Base-by-base conservation (phyloP, 1,284 basidiomycete genomes). In the Boletus smithii region DNA sequence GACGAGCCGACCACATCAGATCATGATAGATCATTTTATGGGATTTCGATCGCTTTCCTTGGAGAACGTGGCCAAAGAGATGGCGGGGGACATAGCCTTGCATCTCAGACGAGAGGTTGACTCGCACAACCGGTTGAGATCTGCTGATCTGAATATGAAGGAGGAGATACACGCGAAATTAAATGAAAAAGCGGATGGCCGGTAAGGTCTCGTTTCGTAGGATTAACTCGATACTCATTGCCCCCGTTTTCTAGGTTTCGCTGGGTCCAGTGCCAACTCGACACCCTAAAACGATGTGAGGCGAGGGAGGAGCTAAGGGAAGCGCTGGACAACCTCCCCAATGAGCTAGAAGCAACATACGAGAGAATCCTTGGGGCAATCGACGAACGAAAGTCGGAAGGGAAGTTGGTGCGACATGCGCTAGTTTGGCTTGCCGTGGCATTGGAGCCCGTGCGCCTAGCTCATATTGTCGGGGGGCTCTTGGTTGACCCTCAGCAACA, bases 211-310 rank as follows among this genome's bases (percentile, higher is more conserved):
- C 30, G 10, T 6, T 24, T n/a, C n/a, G 1, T 7, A 5, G 8
- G 18, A 14, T 23, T 8, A 17, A 8, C 8, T 14, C 2, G 7
- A 5, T 10, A 36, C 41, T 30, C 34, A 22, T 4, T 11, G 6
- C 6, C 8, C 9, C 20, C 5, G 3, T 31, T n/a, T 18, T 8
- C 26, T 32, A 47, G 46, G 22, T 47, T 47, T 17, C 32, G 27
- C 9, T 47, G 46, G 46, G 46, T 42, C 4, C 46, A 42, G 13
- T 47, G 46, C 16, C 46, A 47, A 17, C 20, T 47, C 2, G 45
- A 42, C 27, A 17, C 16, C 11, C 27, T 47, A 10, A 42, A 42
- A n/a, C 29, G 22, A 34, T 47, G 40, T 14, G n/a, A 8, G 4
- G 10, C 22, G 2, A 5, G 1, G n/a, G 6, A 17, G 10, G 22